Evolutionary conservation across 2,329 filamentous ascomycete genomes (phyloP).

Genomic region (Alternaria gaisen): DNA sequence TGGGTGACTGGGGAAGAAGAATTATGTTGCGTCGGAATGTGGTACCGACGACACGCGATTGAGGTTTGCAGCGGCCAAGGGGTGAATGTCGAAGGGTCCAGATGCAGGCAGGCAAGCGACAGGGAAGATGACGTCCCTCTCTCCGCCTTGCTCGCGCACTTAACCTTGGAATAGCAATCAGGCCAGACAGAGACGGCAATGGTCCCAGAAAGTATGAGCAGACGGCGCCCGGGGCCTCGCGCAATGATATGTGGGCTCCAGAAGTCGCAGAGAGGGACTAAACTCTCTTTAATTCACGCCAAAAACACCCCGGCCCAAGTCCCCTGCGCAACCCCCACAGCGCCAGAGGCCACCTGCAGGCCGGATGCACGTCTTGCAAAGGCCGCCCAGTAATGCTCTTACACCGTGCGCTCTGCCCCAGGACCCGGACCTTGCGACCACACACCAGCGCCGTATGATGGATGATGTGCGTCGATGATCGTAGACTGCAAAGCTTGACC

Average conservation of each 20-base stretch:
- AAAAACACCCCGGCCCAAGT: slow-evolving; percentile 10
- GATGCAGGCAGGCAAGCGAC: slow-evolving; percentile 1
- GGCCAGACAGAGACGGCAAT: slow-evolving; percentile 3
- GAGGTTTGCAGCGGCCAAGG: slow-evolving; percentile 1
- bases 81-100: slow-evolving; percentile 1
- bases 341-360: slow-evolving; percentile 33
- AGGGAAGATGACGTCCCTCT: slow-evolving; percentile 18
- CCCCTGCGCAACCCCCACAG: slow-evolving; percentile 33
- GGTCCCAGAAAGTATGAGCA: slow-evolving; percentile 2
- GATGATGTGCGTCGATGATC: slow-evolving; percentile 23
- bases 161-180: slow-evolving; percentile 2
- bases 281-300: slow-evolving; percentile 19
- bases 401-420: slow-evolving; percentile 8
- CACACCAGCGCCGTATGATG: slow-evolving; percentile 6
- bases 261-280: slow-evolving; percentile 15
- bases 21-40: slow-evolving; percentile 2
- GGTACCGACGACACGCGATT: slow-evolving; percentile 6
- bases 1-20: neutral
- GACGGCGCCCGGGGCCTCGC: slow-evolving; percentile 8
- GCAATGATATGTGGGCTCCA: slow-evolving; percentile 25
- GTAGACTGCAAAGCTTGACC: slow-evolving; percentile 17
- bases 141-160: slow-evolving; percentile 6
- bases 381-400: slow-evolving; percentile 3
- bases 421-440: slow-evolving; percentile 12
- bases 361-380: slow-evolving; percentile 27